Evolutionary conservation across 2,329 filamentous ascomycete species (phyloP).

Genomic region (Monosporascus sp.): DNA sequence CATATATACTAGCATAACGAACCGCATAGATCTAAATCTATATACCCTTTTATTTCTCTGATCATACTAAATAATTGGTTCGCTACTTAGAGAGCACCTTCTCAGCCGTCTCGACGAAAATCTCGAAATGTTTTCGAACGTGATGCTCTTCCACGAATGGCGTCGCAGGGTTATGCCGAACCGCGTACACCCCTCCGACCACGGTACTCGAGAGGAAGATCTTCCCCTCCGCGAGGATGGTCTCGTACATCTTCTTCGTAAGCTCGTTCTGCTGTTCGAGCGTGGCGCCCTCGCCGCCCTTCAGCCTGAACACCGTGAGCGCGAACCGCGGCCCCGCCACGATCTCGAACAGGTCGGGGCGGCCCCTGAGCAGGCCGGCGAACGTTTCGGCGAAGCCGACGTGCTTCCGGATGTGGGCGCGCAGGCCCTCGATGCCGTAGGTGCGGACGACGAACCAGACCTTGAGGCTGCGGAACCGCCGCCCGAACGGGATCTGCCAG

Average conservation of each 20-base stretch:
- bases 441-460: constrained; percentile 90
- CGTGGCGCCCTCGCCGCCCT: constrained; percentile 25
- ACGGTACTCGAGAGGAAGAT: constrained; percentile 79
- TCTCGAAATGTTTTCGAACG: constrained; percentile 66
- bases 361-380: constrained; percentile 48
- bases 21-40: background rate
- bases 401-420: constrained; percentile 64
- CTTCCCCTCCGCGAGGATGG: constrained; percentile 66
- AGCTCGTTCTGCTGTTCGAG: constrained; percentile 54
- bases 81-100: constrained; percentile 34
- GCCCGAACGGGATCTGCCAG: constrained; percentile 92
- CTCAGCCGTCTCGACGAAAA: constrained; percentile 61
- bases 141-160: constrained; percentile 65
- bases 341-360: constrained; percentile 69
- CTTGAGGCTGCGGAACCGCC: constrained; percentile 83
- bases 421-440: constrained; percentile 74
- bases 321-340: constrained; percentile 71
- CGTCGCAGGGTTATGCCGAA: constrained; percentile 74
- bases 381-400: constrained; percentile 68
- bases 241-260: constrained; percentile 71
- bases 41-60: constrained; percentile 1
- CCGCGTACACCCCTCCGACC: constrained; percentile 67
- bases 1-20: background rate
- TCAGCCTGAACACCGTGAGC: constrained; percentile 69
- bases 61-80: constrained; percentile 1